A percentile compares a stretch with the other conserved stretches of the same genome.
phyloP scores from a whole-genome alignment of 1,284 basidiomycete species.

The Irpex sp. region DNA sequence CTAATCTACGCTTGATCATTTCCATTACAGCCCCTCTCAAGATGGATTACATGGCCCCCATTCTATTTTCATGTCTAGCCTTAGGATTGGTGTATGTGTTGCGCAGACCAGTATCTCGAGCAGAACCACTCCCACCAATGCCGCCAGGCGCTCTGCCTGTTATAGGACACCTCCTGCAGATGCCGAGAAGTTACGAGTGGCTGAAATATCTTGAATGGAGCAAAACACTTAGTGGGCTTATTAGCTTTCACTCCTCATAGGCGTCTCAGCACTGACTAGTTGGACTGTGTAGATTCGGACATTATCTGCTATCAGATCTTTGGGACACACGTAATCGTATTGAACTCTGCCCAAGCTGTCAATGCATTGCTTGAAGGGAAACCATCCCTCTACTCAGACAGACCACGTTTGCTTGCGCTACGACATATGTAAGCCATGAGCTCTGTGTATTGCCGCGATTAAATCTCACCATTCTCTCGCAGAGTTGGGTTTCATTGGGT shows the following conservation, averaged over 20 bases:
- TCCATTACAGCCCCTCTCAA: too few relatives aligned
- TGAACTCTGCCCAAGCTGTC: constrained; percentile 33
- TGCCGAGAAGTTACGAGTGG: background rate
- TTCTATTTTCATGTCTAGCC: too few relatives aligned
- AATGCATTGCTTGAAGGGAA: constrained; percentile 38
- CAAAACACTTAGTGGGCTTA: background rate
- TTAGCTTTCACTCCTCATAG: background rate
- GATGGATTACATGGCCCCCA: too few relatives aligned
- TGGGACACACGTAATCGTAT: constrained; percentile 32
- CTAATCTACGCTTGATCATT: too few relatives aligned
- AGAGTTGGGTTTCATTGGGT: background rate
- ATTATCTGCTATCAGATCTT: constrained; percentile 17
- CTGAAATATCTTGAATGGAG: background rate
- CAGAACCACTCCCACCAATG: background rate
- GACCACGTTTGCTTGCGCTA: constrained; percentile 32
- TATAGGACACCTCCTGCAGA: background rate
- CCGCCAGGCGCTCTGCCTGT: background rate
- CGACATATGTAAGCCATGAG: constrained; percentile 27
- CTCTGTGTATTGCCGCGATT: too few relatives aligned
- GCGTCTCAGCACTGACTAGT: background rate
- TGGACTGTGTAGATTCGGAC: constrained; percentile 16
- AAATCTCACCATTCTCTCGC: too few relatives aligned
- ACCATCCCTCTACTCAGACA: constrained; percentile 29
- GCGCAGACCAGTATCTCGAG: too few relatives aligned
- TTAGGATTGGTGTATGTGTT: too few relatives aligned